Evolutionary conservation across 345 rosid species (phyloP).

Genomic region (Eucalyptus cloeziana): DNA sequence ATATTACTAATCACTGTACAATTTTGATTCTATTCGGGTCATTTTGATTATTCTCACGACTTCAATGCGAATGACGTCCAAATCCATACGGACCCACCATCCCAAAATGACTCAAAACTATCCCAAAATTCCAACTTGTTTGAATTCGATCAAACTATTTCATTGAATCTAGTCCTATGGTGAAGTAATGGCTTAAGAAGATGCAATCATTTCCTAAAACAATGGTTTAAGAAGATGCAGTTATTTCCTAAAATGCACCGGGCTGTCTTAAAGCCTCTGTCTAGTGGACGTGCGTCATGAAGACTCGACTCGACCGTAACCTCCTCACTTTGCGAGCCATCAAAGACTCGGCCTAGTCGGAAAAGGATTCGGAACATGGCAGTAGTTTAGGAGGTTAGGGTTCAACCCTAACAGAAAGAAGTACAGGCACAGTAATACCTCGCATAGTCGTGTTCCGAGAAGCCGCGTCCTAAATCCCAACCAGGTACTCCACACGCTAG

Average conservation of each 20-base stretch:
- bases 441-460: background rate
- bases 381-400: background rate
- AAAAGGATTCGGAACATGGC: background rate
- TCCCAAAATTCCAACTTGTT: background rate
- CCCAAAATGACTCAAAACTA: background rate
- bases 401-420: background rate
- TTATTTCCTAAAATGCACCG: background rate
- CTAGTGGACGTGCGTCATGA: background rate
- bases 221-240: background rate
- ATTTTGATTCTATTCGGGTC: background rate
- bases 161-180: background rate
- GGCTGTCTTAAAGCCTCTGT: background rate
- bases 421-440: background rate
- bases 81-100: background rate
- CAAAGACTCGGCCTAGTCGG: background rate
- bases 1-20: fast-evolving
- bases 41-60: background rate
- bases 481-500: background rate
- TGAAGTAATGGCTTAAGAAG: background rate
- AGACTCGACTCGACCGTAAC: background rate
- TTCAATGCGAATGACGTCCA: fast-evolving
- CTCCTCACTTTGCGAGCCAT: background rate
- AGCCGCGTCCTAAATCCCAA: background rate
- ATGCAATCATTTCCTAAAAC: background rate
- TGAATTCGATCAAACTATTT: background rate